Evolutionary conservation across 2,329 filamentous ascomycete species (phyloP).

Genomic region (Leptographium wingfieldii): DNA sequence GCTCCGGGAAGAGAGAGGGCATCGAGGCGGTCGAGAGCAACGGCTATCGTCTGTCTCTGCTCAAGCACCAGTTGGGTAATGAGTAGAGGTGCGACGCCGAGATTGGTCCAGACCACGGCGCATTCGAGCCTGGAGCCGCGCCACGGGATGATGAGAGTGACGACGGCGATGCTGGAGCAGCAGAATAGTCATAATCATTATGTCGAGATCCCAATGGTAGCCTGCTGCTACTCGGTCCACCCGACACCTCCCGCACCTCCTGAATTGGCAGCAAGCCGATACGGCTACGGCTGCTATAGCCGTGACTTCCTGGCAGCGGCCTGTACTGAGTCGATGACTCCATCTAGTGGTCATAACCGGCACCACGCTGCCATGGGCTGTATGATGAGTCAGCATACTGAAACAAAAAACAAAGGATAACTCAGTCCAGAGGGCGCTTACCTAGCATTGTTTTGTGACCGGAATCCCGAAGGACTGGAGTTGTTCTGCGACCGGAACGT

Average conservation of each 20-base stretch:
- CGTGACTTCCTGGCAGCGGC: background rate
- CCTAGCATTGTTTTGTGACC: constrained; percentile 20
- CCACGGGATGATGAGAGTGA: no score
- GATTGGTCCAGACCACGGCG: no score
- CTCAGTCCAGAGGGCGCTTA: constrained; percentile 18
- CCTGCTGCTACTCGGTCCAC: background rate
- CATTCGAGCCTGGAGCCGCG: no score
- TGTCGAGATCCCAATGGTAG: no score
- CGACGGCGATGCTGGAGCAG: no score
- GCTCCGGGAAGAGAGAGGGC: no score
- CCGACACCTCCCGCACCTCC: background rate
- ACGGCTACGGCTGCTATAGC: background rate
- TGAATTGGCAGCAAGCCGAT: background rate
- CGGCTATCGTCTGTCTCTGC: no score
- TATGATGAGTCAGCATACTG: background rate
- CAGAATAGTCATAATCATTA: no score
- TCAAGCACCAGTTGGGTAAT: no score
- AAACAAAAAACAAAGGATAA: background rate
- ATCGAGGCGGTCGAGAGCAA: no score
- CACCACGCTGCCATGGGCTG: constrained; percentile 44
- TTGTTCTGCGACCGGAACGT: constrained; percentile 24
- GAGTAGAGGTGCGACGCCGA: no score
- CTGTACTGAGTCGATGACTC: background rate
- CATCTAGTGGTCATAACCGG: constrained; percentile 33
- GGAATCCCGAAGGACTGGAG: constrained; percentile 19